Base-by-base conservation (phyloP, 148 eudicot species). In the Cornus suecica region DNA sequence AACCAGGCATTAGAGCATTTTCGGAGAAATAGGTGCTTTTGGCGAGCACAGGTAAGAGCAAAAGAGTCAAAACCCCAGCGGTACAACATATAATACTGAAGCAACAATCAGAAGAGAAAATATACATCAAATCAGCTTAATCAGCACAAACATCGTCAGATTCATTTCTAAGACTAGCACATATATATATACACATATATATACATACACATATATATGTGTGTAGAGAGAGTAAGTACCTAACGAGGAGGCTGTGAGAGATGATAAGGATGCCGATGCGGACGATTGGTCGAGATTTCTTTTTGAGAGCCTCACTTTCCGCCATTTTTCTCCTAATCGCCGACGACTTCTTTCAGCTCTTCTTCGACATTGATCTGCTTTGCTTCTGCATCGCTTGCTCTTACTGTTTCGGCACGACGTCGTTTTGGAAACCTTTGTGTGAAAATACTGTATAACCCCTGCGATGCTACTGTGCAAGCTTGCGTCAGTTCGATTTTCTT, bases 1-100 rank as follows among this genome's bases (percentile, higher is more conserved):
- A n/a, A 92, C 99, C 99, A 76, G 99, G 94, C 93, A 95, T 86
- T 34, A 95, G 87, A 18, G 99, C 98, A 84, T 95, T 95, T 80
- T 95, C 99, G 1, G 98, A 93, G 69, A 95, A 68, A 69, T 93
- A 93, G 20, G 99, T 95, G 66, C 80, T 93, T 73, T 95, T 95
- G 65, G 98, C 97, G 34, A 95, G 91, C 71, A 87, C 81, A 23
- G 99, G 98, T 75, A 95, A 80, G 32, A 90, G 83, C 60, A 93
- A 81, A n/a, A 95, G 97, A 41, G 97, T 88, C 69, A 95, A 23
- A 71, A 93, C 76, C 69, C 98, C 99, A 37, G 90, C 93, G 45
- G 73, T 60, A 68, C 86, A 90, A 86, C 94, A 95, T 66, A 90
- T 68, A 14, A 88, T 75, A 80, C 99, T 91, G 92, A 74, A 75